Evolutionary conservation across 2,329 filamentous ascomycete genomes (phyloP), one percentile per base, ranked within the genome.

Genomic region (Achaetomium macrosporum): DNA sequence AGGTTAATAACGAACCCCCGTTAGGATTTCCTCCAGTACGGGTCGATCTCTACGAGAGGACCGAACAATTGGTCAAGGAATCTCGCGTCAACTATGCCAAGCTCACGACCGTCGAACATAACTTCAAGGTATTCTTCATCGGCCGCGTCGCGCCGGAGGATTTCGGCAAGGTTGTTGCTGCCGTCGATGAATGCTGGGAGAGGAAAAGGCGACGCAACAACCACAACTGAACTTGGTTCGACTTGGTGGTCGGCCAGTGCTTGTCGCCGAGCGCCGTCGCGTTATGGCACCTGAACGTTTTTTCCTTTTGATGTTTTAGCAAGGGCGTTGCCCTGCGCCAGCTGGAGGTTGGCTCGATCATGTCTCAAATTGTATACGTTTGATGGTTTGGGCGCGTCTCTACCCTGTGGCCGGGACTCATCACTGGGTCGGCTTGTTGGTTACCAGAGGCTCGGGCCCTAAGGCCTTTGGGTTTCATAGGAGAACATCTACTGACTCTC

Each of bases 41-140:
- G 29, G 69, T 79, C 40, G 63, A 69, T 1, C 71, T 81, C 17
- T 67, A 64, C 13, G 46, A 17, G 65, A 69, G 4, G 64, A 68
- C 13, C 31, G 76, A 82, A 54, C 72, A 65, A 50, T 68, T 82
- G 7, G 68, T 69, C 11, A 69, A 59, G 30, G 73, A 77, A 55
- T 83, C 79, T 12, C 74, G 79, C 5, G 72, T 81, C 58, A 81
- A 82, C 65, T 82, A 82, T 63, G 75, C 76, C 5, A 82, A 82
- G 57, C 66, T 78, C 6, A 70, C 74, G 29, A 79, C 77, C 3
- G 69, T 83, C 25, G 77, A 82, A 63, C 79, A 82, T 65, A 83
- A 83, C 59, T 68, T 76, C 59, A 74, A 71, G 42, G 76, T 82
- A n/a, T 71, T 76, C 58, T 81, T 82, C 60, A 76, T 83, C 47